A percentile compares a stretch with the other conserved stretches of the same genome.
Conservation (phyloP, 2,329 filamentous ascomycete species). For the Aspergillus sp. region DNA sequence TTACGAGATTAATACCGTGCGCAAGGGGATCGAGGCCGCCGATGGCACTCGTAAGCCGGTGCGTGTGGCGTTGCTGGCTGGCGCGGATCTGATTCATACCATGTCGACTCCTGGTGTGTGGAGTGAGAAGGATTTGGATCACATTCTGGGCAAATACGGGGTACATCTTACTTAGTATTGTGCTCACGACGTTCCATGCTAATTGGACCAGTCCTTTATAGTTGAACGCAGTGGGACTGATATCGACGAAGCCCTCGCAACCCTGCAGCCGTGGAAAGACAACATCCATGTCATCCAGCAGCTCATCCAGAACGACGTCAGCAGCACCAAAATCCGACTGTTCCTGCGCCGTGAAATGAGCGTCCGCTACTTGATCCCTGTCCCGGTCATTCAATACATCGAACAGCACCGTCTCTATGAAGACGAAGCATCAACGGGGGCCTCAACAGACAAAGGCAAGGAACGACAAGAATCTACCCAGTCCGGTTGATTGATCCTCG, state of each 20-base stretch:
- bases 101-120: constrained; percentile 67
- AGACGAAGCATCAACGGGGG: constrained; percentile 35
- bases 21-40: constrained; percentile 62
- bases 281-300: constrained; percentile 85
- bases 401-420: constrained; percentile 58
- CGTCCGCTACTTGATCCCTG: constrained; percentile 67
- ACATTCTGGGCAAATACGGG: constrained; percentile 76
- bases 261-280: constrained; percentile 70
- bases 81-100: constrained; percentile 65
- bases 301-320: constrained; percentile 78
- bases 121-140: constrained; percentile 74
- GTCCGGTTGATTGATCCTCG: too few species aligned
- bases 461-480: constrained; percentile 2
- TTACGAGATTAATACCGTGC: constrained; percentile 73
- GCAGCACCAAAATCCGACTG: constrained; percentile 71
- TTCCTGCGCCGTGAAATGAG: constrained; percentile 74
- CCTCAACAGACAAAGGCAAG: constrained; percentile 27
- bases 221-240: constrained; percentile 84
- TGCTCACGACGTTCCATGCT: not conserved
- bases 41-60: constrained; percentile 59
- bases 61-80: constrained; percentile 72
- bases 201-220: constrained; percentile 53
- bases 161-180: constrained; percentile 19
- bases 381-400: constrained; percentile 67
- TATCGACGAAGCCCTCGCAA: constrained; percentile 77